These are phyloP conservation scores for Geotrichum macrosporum DNA, from an alignment of 1,139 yeast genomes.

Conservation along the genomic window DNA sequence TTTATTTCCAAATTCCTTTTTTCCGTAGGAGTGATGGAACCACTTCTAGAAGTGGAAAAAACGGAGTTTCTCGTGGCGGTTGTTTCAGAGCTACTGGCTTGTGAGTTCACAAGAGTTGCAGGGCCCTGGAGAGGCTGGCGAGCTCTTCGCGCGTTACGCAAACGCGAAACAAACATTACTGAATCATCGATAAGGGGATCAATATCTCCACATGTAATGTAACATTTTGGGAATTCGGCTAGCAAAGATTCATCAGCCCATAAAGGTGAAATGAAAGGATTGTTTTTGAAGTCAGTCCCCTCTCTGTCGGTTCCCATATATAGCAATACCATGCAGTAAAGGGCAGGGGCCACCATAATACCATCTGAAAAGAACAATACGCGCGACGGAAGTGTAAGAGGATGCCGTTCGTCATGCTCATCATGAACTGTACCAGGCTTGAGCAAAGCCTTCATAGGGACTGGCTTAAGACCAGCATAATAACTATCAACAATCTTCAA, in stretches of 20 bases:
- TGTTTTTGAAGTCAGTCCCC: constrained; percentile 22
- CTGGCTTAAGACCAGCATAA: constrained; percentile 18
- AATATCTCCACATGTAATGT: constrained; percentile 25
- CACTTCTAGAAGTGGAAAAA: too few relatives aligned
- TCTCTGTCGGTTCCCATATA: constrained; percentile 27
- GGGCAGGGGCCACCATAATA: constrained; percentile 23
- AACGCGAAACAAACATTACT: constrained; percentile 34
- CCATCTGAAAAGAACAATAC: constrained; percentile 23
- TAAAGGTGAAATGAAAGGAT: constrained; percentile 25
- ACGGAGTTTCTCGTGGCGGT: too few relatives aligned
- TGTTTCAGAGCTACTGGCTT: not conserved
- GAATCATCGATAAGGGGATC: constrained; percentile 27
- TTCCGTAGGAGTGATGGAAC: not conserved
- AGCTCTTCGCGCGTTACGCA: constrained; percentile 33
- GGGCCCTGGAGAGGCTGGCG: not conserved
- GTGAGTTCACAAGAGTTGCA: not conserved
- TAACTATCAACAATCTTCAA: constrained; percentile 19
- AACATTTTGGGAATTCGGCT: constrained; percentile 24
- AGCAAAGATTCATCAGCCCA: constrained; percentile 23
- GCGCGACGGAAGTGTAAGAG: constrained; percentile 24
- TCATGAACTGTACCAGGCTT: constrained; percentile 16
- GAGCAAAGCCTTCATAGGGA: constrained; percentile 15
- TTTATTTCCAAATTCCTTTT: constrained; percentile 6
- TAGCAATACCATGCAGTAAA: constrained; percentile 23
- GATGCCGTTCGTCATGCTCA: constrained; percentile 18